Percentiles rank a stretch among this genome's conserved stretches.
Conservation (phyloP, 768 basidiomycete species). For the Pleurotus ostreatus region DNA sequence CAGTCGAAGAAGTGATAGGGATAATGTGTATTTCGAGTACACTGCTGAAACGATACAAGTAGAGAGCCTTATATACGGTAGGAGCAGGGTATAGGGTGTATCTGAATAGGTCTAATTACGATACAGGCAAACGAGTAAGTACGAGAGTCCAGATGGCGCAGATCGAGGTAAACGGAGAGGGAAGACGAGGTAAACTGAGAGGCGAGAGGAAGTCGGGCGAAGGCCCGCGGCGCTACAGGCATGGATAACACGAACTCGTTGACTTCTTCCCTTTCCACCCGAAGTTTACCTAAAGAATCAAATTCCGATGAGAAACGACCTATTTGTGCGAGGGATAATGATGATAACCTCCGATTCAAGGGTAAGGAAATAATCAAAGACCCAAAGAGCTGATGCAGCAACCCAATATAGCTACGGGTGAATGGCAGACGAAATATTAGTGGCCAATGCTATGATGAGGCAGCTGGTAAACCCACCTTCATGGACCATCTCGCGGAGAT, state of each 20-base stretch:
- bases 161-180: no score
- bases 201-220: no score
- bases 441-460: background rate
- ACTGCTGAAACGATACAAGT: no score
- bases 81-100: no score
- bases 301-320: background rate
- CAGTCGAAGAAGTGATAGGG: no score
- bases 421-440: background rate
- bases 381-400: conserved; percentile 1
- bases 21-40: no score
- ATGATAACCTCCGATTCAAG: background rate
- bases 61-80: no score
- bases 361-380: conserved; percentile 1
- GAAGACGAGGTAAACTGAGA: no score
- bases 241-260: background rate
- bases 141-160: no score
- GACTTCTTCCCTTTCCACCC: conserved; percentile 2
- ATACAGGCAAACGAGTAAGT: no score
- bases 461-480: background rate
- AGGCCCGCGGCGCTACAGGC: background rate
- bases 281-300: background rate
- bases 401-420: conserved; percentile 2
- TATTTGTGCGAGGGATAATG: no score
- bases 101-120: no score
- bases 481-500: background rate